Base-by-base conservation (phyloP, 805 yeast species). In the Ogataea pini region DNA sequence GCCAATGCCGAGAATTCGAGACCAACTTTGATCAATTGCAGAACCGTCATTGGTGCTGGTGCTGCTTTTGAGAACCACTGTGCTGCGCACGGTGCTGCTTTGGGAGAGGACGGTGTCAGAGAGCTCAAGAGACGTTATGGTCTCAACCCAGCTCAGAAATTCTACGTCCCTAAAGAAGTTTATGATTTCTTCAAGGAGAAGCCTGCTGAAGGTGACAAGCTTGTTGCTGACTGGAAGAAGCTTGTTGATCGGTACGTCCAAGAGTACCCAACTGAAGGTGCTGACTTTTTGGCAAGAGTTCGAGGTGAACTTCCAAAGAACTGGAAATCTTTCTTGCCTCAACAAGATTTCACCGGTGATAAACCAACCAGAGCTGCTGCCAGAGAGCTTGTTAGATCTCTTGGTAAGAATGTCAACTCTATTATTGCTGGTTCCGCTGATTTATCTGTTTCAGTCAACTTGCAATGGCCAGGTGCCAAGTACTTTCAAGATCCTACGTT, bases 391-490 rank as follows among this genome's bases (percentile, higher is more conserved):
- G 77, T 92, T 75, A 77, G 63, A 78, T 75, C 42, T 78, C 60
- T 45, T 55, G 92, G 52, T 97, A 97, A 47, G 96, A 89, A 78
- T 74, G 52, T 52, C 29, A 48, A 43, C 24, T 32, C 43, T 10
- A 49, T 92, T 54, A 74, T 92, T 65, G 97, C 97, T 73, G 99
- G 99, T 64, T 91, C 97, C 58, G 99, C 99, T 48, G 99, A 92
- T 75, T 81, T 92, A 75, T 92, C 98, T 50, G 95, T 95, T 58
- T 92, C 98, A 17, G 60, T 56, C 47, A 92, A 92, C 80, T 79
- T 89, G 75, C 92, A 97, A 77, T 82, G 92, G 78, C 71, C 80
- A 61, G 86, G 77, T 54, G 88, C 91, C 54, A 81, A 80, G 57
- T 96, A 91, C 72, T 92, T 91, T 91, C 96, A 92, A 80, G 88